Conservation (phyloP, 805 yeast species). For the Candida pseudoglaebosa region DNA sequence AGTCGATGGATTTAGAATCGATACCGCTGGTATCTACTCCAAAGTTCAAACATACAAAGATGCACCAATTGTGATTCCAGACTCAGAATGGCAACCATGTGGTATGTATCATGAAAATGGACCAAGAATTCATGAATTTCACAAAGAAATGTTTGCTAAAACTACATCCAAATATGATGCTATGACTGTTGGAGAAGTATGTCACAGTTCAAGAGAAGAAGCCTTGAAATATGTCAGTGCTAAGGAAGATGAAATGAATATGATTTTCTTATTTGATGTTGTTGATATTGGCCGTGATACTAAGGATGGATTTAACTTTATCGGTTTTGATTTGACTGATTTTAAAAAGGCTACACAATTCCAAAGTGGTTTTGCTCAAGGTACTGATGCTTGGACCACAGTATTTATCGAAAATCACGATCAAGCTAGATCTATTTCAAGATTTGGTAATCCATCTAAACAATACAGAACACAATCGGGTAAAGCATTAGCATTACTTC, state of each 20-base stretch:
- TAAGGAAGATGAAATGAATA: slow-evolving; percentile 31
- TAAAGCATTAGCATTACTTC: slow-evolving; percentile 45
- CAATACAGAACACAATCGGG: slow-evolving; percentile 36
- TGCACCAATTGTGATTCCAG: slow-evolving; percentile 44
- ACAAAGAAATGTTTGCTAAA: slow-evolving; percentile 45
- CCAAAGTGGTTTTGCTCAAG: slow-evolving; percentile 37
- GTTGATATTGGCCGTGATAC: slow-evolving; percentile 35
- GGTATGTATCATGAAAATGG: slow-evolving; percentile 35
- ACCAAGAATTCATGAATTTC: slow-evolving; percentile 56
- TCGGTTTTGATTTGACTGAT: slow-evolving; percentile 33
- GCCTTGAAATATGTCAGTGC: slow-evolving; percentile 42
- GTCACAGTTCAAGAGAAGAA: slow-evolving; percentile 38
- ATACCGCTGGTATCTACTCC: slow-evolving; percentile 51
- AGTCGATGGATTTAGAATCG: slow-evolving; percentile 59
- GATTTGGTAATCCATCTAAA: slow-evolving; percentile 47
- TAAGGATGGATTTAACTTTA: slow-evolving; percentile 31
- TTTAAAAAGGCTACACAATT: slow-evolving; percentile 38
- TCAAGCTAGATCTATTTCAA: slow-evolving; percentile 50
- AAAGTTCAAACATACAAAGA: slow-evolving; percentile 45
- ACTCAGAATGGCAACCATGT: slow-evolving; percentile 37
- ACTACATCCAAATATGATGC: slow-evolving; percentile 46
- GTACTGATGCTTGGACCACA: slow-evolving; percentile 55
- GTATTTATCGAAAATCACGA: slow-evolving; percentile 57
- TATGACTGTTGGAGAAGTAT: slow-evolving; percentile 58
- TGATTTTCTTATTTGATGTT: slow-evolving; percentile 32